Base-by-base conservation (phyloP, 352 stramenopile species). In the Pythium brachiatum region DNA sequence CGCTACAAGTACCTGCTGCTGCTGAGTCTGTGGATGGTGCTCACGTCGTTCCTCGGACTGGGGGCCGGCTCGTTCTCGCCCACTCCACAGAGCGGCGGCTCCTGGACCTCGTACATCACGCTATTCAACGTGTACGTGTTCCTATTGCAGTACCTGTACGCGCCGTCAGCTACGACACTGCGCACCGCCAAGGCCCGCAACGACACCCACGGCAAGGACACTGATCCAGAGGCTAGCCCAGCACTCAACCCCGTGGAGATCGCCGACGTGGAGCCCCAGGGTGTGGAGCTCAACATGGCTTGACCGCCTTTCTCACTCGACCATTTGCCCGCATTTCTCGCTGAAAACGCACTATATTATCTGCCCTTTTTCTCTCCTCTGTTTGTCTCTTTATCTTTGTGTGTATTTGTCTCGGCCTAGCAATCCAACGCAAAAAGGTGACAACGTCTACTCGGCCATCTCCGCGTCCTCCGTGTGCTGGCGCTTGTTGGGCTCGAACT, bases 121-220 rank as follows among this genome's bases (percentile, higher is more conserved):
- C 72, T 88, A 31, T 86, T 86, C 62, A 88, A 88, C 38, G 29
- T 88, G 7, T 88, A 88, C 66, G 66, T 88, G 18, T 83, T 71
- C 62, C 73, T 59, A 20, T 54, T 88, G 55, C 73, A 75, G 69
- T 88, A 85, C 46, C 48, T 88, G 43, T 83, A 83, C 57, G 76
- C 76, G 15, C 76, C 78, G 31, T 88, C 78, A 0, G 57, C 73
- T 0, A 68, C 72, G 15, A 72, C 76, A 13, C 60, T 88, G 18
- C 54, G 62, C 7, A 60, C 51, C 7, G 57, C 73, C 7, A 73
- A 71, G 26, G 65, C 76, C 15, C 63, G 67, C 21, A 54, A 64
- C 43, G 32, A 46, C 15, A 48, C 21, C 13, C 21, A 68, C 26
- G 59, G 53, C 2, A 65, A 53, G 9, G 51, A 65, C 26, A 34